Percentiles rank a stretch among this genome's conserved stretches.
Conservation (phyloP, 2,329 filamentous ascomycete genomes). For the Albifimbria verrucaria region DNA sequence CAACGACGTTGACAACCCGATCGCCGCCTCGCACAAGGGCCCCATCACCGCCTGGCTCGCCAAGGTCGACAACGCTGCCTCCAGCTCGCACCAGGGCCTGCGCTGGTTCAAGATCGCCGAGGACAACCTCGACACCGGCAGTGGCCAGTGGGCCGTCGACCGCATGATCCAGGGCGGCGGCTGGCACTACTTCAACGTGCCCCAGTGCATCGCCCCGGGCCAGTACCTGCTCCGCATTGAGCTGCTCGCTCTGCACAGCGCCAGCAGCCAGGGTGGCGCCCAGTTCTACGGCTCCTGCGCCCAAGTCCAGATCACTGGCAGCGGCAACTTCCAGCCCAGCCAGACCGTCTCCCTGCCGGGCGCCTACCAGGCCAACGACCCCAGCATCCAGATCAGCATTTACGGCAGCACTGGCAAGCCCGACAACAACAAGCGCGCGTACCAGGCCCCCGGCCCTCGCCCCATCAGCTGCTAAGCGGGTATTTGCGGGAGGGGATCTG, state of each 20-base stretch:
- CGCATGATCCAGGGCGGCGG: slow-evolving; percentile 17
- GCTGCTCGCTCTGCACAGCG: slow-evolving; percentile 38
- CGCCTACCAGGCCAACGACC: slow-evolving; percentile 28
- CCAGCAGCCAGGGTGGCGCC: slow-evolving; percentile 17
- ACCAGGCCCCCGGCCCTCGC: slow-evolving; percentile 31
- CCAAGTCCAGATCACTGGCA: slow-evolving; percentile 22
- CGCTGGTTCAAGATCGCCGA: slow-evolving; percentile 53
- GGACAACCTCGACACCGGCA: slow-evolving; percentile 28
- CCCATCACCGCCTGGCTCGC: slow-evolving; percentile 47
- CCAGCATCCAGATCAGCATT: slow-evolving; percentile 30
- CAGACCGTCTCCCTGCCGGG: slow-evolving; percentile 24
- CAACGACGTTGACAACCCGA: slow-evolving; percentile 44
- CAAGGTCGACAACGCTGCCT: slow-evolving; percentile 44
- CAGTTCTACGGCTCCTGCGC: slow-evolving; percentile 23
- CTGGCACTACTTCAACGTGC: slow-evolving; percentile 34
- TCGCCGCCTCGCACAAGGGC: slow-evolving; percentile 45
- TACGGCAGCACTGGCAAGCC: slow-evolving; percentile 27
- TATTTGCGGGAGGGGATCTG: no score
- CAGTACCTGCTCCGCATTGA: slow-evolving; percentile 41
- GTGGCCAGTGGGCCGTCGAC: slow-evolving; percentile 25
- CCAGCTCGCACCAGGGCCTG: slow-evolving; percentile 30
- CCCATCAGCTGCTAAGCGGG: slow-evolving; percentile 22
- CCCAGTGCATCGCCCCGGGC: slow-evolving; percentile 34
- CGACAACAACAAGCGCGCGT: slow-evolving; percentile 26
- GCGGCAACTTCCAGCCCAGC: slow-evolving; percentile 17